Evolutionary conservation across 2,329 filamentous ascomycete genomes (phyloP).

Genomic region (Trichophyton mentagrophytes): DNA sequence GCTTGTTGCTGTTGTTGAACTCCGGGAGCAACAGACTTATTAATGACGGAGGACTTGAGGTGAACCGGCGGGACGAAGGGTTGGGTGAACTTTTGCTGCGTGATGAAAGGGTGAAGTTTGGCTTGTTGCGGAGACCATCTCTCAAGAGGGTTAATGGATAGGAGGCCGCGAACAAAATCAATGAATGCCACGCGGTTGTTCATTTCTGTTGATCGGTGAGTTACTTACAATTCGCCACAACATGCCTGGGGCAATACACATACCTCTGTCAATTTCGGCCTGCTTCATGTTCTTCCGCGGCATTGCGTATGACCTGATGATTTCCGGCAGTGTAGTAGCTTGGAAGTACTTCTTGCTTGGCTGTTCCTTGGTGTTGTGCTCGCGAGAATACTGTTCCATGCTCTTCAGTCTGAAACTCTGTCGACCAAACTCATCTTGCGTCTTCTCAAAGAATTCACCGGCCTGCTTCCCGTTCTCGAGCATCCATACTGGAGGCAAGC

Average conservation of each 20-base stretch:
- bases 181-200: conserved; percentile 96
- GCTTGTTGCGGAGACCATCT: conserved; percentile 97
- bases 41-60: conserved; percentile 71
- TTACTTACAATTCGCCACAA: conserved; percentile 13
- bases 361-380: conserved; percentile 93
- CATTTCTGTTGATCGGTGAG: conserved; percentile 58
- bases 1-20: conserved; percentile 94
- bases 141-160: conserved; percentile 92
- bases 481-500: conserved; percentile 96
- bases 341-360: conserved; percentile 99
- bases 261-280: conserved; percentile 90
- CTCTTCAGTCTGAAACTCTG: conserved; percentile 86
- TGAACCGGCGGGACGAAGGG: conserved; percentile 97
- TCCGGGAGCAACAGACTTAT: conserved; percentile 78
- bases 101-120: conserved; percentile 95
- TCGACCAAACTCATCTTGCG: conserved; percentile 79
- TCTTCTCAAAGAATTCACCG: conserved; percentile 92
- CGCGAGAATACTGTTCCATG: conserved; percentile 94
- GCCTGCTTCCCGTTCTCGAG: conserved; percentile 97
- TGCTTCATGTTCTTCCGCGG: conserved; percentile 99
- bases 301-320: conserved; percentile 97
- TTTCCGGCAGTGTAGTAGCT: conserved; percentile 83
- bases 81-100: conserved; percentile 90
- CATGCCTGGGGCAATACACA: conserved; percentile 14
- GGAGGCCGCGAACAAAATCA: conserved; percentile 84